Evolutionary conservation across 2,329 filamentous ascomycete genomes (phyloP), one percentile per base, ranked within the genome.

Genomic region (Trichoderma harzianum): DNA sequence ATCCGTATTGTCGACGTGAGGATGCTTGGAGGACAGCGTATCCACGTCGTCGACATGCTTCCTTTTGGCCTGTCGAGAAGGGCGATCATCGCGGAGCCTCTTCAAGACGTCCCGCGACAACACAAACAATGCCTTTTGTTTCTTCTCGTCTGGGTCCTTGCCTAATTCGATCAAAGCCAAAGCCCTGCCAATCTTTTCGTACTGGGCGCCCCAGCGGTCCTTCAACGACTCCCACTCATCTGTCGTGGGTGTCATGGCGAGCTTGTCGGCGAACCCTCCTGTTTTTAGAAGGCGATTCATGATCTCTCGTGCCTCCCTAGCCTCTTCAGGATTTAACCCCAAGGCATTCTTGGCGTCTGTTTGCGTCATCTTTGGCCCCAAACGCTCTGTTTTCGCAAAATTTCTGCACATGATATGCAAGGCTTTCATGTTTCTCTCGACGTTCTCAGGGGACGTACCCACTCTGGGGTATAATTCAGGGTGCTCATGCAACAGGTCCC

Each of bases 331-430:
- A 71, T 86, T 84, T 51, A 86, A 73, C 0, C 82, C 82, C 14
- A 87, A 77, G 1, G 81, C 75, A 18, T 92, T 92, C 79, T 94
- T 95, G 5, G 92, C 92, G 72, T 94, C 91, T 1, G 89, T 87
- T 58, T 95, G 87, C 1, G 89, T 91, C 86, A 95, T 90, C n/a
- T 88, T 85, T 39, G 85, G 86, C 63, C 90, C 14, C 84, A 89
- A 76, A 21, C 93, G 89, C 84, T 95, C 90, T 24, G 92, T 86
- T 81, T 96, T 96, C 1, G 92, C 95, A 34, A 95, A 92, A 81
- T 95, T 93, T 32, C 89, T 91, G 77, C 92, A 94, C 28, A 97
- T 90, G 60, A 94, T 88, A 78, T 97, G 93, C 6, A 97, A 83
- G 0, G 93, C 92, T 60, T 93, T 84, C 47, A 86, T 86, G 78